Evolutionary conservation across 2,329 filamentous ascomycete genomes (phyloP).

Genomic region (Huntiella abstrusa): DNA sequence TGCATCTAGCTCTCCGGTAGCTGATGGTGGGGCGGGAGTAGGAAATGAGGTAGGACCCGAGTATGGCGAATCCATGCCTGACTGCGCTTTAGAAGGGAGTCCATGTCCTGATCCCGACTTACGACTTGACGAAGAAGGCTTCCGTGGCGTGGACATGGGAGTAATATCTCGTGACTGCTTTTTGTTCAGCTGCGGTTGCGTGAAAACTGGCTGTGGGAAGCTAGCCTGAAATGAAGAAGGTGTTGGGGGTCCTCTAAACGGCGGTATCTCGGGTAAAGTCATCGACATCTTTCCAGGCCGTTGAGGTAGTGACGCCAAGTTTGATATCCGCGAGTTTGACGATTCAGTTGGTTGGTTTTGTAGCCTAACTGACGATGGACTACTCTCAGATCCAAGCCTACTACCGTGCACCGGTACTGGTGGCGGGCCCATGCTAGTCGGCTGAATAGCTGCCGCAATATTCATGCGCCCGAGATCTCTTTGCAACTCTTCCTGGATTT

Average conservation of each 20-base stretch:
- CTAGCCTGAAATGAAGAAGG: conserved; percentile 14
- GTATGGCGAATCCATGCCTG: conserved; percentile 13
- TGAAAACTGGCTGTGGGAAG: conserved; percentile 1
- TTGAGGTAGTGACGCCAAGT: background rate
- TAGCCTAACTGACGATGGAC: background rate
- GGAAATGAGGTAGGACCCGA: conserved; percentile 33
- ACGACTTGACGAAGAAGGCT: background rate
- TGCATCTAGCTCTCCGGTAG: conserved; percentile 59
- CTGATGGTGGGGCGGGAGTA: conserved; percentile 34
- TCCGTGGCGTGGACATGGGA: conserved; percentile 8
- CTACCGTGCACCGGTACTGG: conserved; percentile 7
- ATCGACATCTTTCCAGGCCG: conserved; percentile 23
- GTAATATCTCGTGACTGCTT: conserved; percentile 13
- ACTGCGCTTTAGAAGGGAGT: conserved; percentile 17
- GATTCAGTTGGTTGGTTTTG: background rate
- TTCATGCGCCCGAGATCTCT: conserved; percentile 41
- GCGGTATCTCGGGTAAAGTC: conserved; percentile 34
- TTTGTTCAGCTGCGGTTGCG: conserved; percentile 10
- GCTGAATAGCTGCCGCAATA: conserved; percentile 22
- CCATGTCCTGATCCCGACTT: conserved; percentile 11
- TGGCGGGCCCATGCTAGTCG: conserved; percentile 4
- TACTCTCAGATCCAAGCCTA: conserved; percentile 3
- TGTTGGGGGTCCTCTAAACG: conserved; percentile 26
- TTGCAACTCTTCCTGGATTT: conserved; percentile 43
- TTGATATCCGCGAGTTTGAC: background rate